These are phyloP conservation scores for Tolypocladium sp. DNA, from an alignment of 2,329 filamentous ascomycete species.

Conservation along the genomic window DNA sequence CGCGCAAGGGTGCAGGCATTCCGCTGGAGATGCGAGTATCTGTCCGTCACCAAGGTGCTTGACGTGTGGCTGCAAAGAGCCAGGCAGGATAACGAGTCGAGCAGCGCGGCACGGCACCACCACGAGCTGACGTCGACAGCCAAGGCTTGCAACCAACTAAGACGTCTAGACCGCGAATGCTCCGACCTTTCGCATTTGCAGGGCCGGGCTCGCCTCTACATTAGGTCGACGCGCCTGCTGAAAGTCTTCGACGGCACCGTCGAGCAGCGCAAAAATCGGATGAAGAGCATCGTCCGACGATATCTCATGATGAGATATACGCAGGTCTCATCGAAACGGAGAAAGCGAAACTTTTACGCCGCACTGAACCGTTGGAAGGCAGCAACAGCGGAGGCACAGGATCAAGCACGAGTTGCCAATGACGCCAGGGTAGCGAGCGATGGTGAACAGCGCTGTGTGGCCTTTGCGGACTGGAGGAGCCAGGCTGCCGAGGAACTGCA, in stretches of 20 bases:
- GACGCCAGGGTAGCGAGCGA: slow-evolving; percentile 8
- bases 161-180: slow-evolving; percentile 3
- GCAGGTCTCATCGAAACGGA: slow-evolving; percentile 21
- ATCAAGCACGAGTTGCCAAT: slow-evolving; percentile 7
- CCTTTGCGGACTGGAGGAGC: slow-evolving; percentile 12
- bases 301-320: slow-evolving; percentile 26
- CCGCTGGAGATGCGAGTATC: slow-evolving; percentile 22
- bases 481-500: slow-evolving; percentile 8
- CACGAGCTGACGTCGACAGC: not conserved
- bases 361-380: slow-evolving; percentile 21
- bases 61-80: slow-evolving; percentile 18
- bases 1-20: slow-evolving; percentile 22
- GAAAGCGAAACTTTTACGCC: slow-evolving; percentile 20
- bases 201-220: slow-evolving; percentile 19
- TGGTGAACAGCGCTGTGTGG: slow-evolving; percentile 2
- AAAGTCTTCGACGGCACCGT: slow-evolving; percentile 15
- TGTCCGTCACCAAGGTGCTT: slow-evolving; percentile 15
- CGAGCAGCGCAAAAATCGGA: slow-evolving; percentile 13
- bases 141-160: slow-evolving; percentile 8
- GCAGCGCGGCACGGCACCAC: not conserved
- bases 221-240: slow-evolving; percentile 18
- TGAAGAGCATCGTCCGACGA: slow-evolving; percentile 18
- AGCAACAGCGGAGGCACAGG: slow-evolving; percentile 5
- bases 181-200: slow-evolving; percentile 11
- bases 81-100: not conserved